Conservation (phyloP, 169 alveolate genomes). For the Toxoplasma gondii region DNA sequence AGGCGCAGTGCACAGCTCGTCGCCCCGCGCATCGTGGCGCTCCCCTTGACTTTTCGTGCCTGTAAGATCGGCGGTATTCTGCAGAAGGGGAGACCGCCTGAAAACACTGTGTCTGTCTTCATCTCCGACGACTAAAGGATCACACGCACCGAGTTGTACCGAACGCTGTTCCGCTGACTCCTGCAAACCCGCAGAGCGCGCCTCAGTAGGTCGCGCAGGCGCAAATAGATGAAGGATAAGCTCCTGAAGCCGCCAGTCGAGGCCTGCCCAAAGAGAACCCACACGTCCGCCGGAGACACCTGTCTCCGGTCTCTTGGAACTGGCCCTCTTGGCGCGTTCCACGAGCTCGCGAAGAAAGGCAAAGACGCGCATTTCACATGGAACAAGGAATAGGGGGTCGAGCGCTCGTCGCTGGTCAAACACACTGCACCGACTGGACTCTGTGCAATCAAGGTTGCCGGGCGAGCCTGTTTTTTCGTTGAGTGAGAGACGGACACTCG, state of each 20-base stretch:
- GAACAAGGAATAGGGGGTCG: neutral
- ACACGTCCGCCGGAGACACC: neutral
- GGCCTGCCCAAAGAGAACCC: neutral
- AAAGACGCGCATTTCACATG: neutral
- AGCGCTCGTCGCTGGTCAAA: neutral
- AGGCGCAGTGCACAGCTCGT: too few relatives aligned
- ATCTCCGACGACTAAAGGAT: too few relatives aligned
- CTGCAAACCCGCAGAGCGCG: too few relatives aligned
- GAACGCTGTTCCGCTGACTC: neutral
- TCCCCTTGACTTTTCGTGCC: too few relatives aligned
- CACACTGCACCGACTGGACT: neutral
- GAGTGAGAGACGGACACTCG: too few relatives aligned
- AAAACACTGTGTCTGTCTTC: too few relatives aligned
- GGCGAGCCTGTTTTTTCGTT: too few relatives aligned
- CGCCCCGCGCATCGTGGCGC: too few relatives aligned
- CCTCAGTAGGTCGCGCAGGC: neutral
- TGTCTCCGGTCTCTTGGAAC: neutral
- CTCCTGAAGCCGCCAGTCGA: neutral
- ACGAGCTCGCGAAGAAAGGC: neutral
- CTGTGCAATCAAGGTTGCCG: neutral
- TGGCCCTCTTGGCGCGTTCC: neutral
- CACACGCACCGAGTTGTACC: too few relatives aligned
- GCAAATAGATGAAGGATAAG: neutral
- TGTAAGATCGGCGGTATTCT: too few relatives aligned
- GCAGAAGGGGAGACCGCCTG: too few relatives aligned